Evolutionary conservation across 768 basidiomycete genomes (phyloP).

Genomic region (Lentinula aciculospora): DNA sequence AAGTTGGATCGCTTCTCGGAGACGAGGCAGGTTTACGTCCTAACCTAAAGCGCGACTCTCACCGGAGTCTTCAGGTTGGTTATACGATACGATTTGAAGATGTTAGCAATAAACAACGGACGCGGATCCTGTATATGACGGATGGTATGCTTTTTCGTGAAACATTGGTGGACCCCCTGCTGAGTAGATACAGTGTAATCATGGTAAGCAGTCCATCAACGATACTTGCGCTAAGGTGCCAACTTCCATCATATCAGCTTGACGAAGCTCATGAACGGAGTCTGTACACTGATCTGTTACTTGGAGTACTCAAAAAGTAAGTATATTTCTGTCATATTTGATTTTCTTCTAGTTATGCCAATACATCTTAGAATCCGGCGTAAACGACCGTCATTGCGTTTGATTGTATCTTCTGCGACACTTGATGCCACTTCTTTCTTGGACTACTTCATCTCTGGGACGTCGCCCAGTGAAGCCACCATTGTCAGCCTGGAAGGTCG

Average conservation of each 20-base stretch:
- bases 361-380: conserved; percentile 65
- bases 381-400: conserved; percentile 82
- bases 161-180: conserved; percentile 83
- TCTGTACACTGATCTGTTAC: conserved; percentile 89
- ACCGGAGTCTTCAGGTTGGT: conserved; percentile 65
- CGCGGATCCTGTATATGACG: conserved; percentile 92
- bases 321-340: conserved; percentile 11
- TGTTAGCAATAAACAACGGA: conserved; percentile 76
- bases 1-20: conserved; percentile 83
- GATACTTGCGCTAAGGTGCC: neutral
- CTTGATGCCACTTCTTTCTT: conserved; percentile 87
- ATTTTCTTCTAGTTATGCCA: neutral
- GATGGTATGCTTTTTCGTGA: conserved; percentile 98
- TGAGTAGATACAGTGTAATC: conserved; percentile 90
- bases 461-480: conserved; percentile 61
- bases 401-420: conserved; percentile 95
- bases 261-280: conserved; percentile 98
- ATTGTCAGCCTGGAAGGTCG: conserved; percentile 91
- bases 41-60: neutral
- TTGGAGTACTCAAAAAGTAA: conserved; percentile 92
- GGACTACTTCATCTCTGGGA: conserved; percentile 77
- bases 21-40: conserved; percentile 58
- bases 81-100: conserved; percentile 98
- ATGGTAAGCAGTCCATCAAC: conserved; percentile 57
- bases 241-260: conserved; percentile 44